Evolutionary conservation across 306 rosid genomes (phyloP), one percentile per base, ranked within the genome.

Genomic region (Gleditsia sinensis): DNA sequence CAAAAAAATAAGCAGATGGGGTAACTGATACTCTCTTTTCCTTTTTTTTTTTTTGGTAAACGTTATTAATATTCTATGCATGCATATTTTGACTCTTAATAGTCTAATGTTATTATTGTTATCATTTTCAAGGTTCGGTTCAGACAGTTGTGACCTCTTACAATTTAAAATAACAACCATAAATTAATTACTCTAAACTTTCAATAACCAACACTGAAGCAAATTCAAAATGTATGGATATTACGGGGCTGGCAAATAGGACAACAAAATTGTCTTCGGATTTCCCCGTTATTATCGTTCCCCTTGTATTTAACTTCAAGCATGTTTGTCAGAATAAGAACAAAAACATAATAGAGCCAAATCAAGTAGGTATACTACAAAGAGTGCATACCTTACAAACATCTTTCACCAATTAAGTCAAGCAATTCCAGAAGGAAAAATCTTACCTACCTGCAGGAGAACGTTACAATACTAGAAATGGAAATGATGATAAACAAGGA

Each of bases 401-500:
- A 16, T 66, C 69, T 34, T 19, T 23, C 17, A 23, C 17, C 36
- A 69, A n/a, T n/a, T n/a, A n/a, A 40, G 78, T 40, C 61, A 78
- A 53, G 55, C 43, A 19, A 27, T 28, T 40, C 7, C 67, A 32
- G 28, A 63, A 79, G 58, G 37, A 16, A 56, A 45, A 30, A 8
- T 9, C 34, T 62, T 71, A 11, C 51, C 33, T 0, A 73, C n/a
- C 51, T 27, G 13, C 36, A 54, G 16, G 17, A 45, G 20, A 23
- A 13, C 37, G 13, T 48, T 17, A 16, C 59, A 25, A 12, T 30
- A 21, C 40, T 7, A 19, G 72, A 64, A 61, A 86, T 80, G 87
- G 84, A 82, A 64, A 59, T 81, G 78, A 33, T 40, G 76, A 71
- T 81, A 61, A 86, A 86, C 80, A 81, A 64, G 10, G 96, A 87